These are phyloP conservation scores for Aspergillus persii DNA, from an alignment of 2,329 filamentous ascomycete genomes.

Conservation along the genomic window DNA sequence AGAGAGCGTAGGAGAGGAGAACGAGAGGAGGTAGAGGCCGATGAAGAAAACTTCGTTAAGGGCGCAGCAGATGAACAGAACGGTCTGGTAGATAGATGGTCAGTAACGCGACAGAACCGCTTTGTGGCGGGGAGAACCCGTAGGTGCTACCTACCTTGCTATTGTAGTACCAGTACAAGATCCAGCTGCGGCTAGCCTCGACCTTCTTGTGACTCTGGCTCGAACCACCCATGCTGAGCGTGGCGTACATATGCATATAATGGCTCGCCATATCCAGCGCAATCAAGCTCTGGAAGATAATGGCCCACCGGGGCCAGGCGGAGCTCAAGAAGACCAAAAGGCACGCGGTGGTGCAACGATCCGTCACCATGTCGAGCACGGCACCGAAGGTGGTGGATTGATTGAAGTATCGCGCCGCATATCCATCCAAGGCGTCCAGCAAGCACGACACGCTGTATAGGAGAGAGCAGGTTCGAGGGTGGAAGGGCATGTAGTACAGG, in stretches of 20 bases:
- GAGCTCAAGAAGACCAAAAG: slow-evolving; percentile 91
- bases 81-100: slow-evolving; percentile 56
- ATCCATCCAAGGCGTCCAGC: slow-evolving; percentile 90
- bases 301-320: slow-evolving; percentile 90
- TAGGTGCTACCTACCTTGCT: slow-evolving; percentile 70
- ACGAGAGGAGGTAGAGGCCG: slow-evolving; percentile 93
- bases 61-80: slow-evolving; percentile 86
- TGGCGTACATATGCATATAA: slow-evolving; percentile 99
- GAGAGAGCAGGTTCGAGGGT: slow-evolving; percentile 89
- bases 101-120: slow-evolving; percentile 1
- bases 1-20: slow-evolving; percentile 85
- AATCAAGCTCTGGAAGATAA: slow-evolving; percentile 91
- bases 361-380: slow-evolving; percentile 98
- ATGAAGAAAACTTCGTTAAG: slow-evolving; percentile 98
- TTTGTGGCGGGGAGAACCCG: neutral
- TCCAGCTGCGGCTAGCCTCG: slow-evolving; percentile 79
- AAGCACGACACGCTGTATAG: slow-evolving; percentile 88
- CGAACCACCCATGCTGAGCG: slow-evolving; percentile 78
- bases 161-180: slow-evolving; percentile 94
- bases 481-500: slow-evolving; percentile 98
- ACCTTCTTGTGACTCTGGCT: slow-evolving; percentile 89
- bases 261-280: slow-evolving; percentile 91
- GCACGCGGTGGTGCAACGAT: slow-evolving; percentile 94
- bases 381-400: slow-evolving; percentile 95
- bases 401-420: slow-evolving; percentile 81